phyloP scores from a whole-genome alignment of 2,329 filamentous ascomycete species.

The Waltergamsia citrina region DNA sequence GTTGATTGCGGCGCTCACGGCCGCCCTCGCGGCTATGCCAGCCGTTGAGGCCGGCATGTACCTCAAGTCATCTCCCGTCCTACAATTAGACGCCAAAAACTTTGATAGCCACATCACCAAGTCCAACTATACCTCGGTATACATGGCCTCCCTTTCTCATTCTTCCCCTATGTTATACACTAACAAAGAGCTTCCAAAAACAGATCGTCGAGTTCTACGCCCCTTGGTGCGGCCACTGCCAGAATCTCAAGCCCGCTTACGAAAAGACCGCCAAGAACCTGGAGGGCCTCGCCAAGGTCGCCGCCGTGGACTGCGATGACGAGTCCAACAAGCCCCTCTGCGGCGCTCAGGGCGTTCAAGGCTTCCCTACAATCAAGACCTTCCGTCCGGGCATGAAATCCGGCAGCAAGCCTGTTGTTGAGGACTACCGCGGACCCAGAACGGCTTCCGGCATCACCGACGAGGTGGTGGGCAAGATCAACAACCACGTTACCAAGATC shows the following conservation, averaged over 20 bases:
- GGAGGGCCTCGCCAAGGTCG: conserved; percentile 87
- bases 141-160: neutral
- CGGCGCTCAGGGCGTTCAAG: conserved; percentile 75
- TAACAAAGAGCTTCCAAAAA: conserved; percentile 3
- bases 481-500: conserved; percentile 78
- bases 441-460: conserved; percentile 83
- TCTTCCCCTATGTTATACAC: neutral
- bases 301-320: conserved; percentile 90
- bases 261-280: conserved; percentile 88
- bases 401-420: conserved; percentile 64
- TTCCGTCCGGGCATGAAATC: conserved; percentile 75
- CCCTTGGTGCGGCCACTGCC: conserved; percentile 95
- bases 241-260: conserved; percentile 91
- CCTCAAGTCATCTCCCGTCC: conserved; percentile 74
- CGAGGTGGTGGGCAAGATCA: conserved; percentile 76
- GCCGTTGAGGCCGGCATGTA: conserved; percentile 67
- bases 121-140: conserved; percentile 83
- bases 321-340: conserved; percentile 87
- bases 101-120: conserved; percentile 78
- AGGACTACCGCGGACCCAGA: conserved; percentile 82
- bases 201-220: conserved; percentile 81
- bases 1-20: conserved; percentile 33
- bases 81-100: conserved; percentile 70
- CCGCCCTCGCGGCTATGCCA: conserved; percentile 56
- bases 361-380: conserved; percentile 94